phyloP scores from a whole-genome alignment of 1,284 basidiomycete genomes.

The Trichosporon sp. region DNA sequence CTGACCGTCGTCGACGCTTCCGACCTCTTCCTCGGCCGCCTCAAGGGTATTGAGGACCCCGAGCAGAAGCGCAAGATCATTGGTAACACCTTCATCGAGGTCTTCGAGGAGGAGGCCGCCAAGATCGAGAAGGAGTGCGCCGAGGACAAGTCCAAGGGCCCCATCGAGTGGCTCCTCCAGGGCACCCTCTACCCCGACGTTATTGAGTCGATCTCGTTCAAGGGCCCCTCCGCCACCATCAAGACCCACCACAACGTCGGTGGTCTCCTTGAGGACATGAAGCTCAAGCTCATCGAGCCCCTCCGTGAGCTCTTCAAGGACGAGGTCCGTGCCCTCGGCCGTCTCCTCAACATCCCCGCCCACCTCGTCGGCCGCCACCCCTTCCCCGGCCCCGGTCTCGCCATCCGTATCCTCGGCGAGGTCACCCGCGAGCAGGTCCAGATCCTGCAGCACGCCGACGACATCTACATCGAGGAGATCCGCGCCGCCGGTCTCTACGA shows the following conservation, averaged over 20 bases:
- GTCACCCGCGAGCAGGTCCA: conserved; percentile 90
- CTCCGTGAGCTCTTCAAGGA: conserved; percentile 98
- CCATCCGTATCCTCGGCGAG: conserved; percentile 96
- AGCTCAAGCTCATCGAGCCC: conserved; percentile 97
- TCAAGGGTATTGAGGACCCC: conserved; percentile 91
- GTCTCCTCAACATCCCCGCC: conserved; percentile 85
- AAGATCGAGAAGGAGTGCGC: conserved; percentile 73
- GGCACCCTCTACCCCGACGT: conserved; percentile 99
- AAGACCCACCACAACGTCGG: conserved; percentile 99
- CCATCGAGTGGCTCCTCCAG: conserved; percentile 95
- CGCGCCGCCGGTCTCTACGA: conserved; percentile 88
- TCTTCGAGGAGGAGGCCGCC: conserved; percentile 90
- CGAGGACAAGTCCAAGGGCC: conserved; percentile 79
- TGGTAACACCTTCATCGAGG: conserved; percentile 98
- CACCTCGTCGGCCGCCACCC: conserved; percentile 95
- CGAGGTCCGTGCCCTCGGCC: conserved; percentile 91
- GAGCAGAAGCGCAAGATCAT: conserved; percentile 98
- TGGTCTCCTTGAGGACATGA: conserved; percentile 95
- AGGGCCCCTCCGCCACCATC: conserved; percentile 97
- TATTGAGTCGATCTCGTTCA: conserved; percentile 99
- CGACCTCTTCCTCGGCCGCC: conserved; percentile 84
- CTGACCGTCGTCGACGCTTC: conserved; percentile 95
- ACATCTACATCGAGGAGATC: conserved; percentile 98
- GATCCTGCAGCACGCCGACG: conserved; percentile 92
- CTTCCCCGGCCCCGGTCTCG: conserved; percentile 98